Percentiles rank a stretch among this genome's conserved stretches.
phyloP scores from a whole-genome alignment of 495 filamentous ascomycete genomes.

The Neurospora sp. region DNA sequence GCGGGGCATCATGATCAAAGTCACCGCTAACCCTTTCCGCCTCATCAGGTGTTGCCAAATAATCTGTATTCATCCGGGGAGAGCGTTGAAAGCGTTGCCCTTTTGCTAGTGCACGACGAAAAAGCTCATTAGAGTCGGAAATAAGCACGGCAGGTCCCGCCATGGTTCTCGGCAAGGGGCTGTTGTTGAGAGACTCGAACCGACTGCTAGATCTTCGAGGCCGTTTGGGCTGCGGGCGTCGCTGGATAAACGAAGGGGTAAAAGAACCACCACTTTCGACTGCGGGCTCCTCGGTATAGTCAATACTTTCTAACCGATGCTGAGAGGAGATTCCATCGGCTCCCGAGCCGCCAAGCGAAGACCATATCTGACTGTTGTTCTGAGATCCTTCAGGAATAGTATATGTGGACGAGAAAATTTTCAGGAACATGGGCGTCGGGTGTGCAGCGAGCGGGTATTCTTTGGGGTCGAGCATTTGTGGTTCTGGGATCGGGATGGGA shows the following conservation, averaged over 20 bases:
- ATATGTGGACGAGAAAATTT: background rate
- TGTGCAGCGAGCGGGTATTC: conserved; percentile 78
- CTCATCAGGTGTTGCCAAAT: conserved; percentile 40
- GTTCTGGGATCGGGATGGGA: conserved; percentile 66
- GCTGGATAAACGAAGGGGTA: background rate
- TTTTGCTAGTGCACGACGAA: conserved; percentile 24
- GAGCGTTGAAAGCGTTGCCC: conserved; percentile 11
- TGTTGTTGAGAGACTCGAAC: conserved; percentile 27
- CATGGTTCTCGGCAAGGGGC: conserved; percentile 14
- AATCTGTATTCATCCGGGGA: conserved; percentile 8
- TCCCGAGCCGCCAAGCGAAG: conserved; percentile 43
- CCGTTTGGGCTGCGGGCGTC: background rate
- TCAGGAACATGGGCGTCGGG: conserved; percentile 32
- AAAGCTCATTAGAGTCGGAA: conserved; percentile 2
- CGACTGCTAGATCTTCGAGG: conserved; percentile 15
- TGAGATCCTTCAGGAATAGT: conserved; percentile 22
- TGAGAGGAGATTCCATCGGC: background rate
- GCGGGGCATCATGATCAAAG: conserved; percentile 11
- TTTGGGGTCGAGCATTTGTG: conserved; percentile 74
- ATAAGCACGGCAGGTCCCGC: background rate
- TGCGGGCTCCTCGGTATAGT: background rate
- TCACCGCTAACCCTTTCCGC: conserved; percentile 23
- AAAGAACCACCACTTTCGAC: background rate
- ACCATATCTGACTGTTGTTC: conserved; percentile 47
- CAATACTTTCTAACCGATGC: background rate